Conservation (phyloP, 306 rosid species). For the Nissolia schottii region DNA sequence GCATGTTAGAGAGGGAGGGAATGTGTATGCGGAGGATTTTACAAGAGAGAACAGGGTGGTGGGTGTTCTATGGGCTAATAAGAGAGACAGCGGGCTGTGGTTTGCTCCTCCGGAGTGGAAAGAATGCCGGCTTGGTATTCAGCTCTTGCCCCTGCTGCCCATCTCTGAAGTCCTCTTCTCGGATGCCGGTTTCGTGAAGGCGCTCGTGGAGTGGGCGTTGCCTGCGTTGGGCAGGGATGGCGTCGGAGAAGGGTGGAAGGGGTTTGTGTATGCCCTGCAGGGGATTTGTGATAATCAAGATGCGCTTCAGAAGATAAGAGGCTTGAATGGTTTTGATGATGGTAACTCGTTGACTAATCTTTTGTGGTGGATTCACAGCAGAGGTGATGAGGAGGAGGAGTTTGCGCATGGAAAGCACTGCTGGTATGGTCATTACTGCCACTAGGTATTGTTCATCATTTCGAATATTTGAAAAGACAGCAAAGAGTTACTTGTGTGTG, state of each 20-base stretch:
- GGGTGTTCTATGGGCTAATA: conserved; percentile 84
- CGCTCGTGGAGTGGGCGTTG: conserved; percentile 74
- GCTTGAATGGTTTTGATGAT: conserved; percentile 63
- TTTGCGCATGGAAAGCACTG: conserved; percentile 32
- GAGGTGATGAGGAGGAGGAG: conserved; percentile 34
- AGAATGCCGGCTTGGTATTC: conserved; percentile 82
- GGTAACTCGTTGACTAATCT: conserved; percentile 72
- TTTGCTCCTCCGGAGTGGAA: conserved; percentile 78
- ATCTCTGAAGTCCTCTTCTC: conserved; percentile 38
- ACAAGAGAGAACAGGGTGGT: conserved; percentile 54
- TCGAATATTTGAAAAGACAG: background rate
- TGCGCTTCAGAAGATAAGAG: conserved; percentile 47
- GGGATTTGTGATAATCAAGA: conserved; percentile 52
- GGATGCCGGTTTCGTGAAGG: conserved; percentile 43
- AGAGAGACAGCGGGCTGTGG: conserved; percentile 79
- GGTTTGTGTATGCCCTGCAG: conserved; percentile 67
- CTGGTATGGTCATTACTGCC: conserved; percentile 37
- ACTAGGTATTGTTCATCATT: conserved; percentile 22
- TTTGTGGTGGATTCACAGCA: conserved; percentile 88
- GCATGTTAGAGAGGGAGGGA: conserved; percentile 55
- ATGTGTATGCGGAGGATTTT: conserved; percentile 46
- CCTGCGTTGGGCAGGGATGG: conserved; percentile 64
- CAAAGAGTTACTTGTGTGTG: no score
- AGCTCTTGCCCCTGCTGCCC: conserved; percentile 56
- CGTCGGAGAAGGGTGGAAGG: conserved; percentile 76